phyloP scores from a whole-genome alignment of 495 filamentous ascomycete species.

The Echria macrotheca region DNA sequence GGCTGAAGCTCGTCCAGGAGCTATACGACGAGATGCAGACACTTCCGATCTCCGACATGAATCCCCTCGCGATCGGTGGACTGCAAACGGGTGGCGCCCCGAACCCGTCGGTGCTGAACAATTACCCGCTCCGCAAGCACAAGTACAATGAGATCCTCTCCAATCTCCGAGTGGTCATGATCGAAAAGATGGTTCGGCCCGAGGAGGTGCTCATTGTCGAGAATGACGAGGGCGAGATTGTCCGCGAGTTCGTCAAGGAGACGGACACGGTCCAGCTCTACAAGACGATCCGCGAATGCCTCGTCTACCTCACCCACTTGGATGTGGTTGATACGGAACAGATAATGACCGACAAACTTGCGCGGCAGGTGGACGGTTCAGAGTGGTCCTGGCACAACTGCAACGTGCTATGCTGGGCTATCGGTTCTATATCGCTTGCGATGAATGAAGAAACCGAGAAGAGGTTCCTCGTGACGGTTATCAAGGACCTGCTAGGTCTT shows the following conservation, averaged over 20 bases:
- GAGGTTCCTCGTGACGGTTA: slow-evolving; percentile 94
- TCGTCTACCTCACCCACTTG: slow-evolving; percentile 96
- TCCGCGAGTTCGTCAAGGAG: slow-evolving; percentile 98
- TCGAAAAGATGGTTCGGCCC: slow-evolving; percentile 97
- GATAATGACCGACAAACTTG: slow-evolving; percentile 98
- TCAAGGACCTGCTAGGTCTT: slow-evolving; percentile 95
- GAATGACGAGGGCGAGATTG: slow-evolving; percentile 98
- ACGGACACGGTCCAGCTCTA: slow-evolving; percentile 98
- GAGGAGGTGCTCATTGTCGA: slow-evolving; percentile 99
- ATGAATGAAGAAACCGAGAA: slow-evolving; percentile 99
- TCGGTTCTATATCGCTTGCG: slow-evolving; percentile 94
- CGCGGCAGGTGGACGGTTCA: slow-evolving; percentile 84
- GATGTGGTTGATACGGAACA: slow-evolving; percentile 95
- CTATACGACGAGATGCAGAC: slow-evolving; percentile 98
- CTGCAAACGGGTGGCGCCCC: slow-evolving; percentile 72
- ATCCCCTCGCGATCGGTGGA: slow-evolving; percentile 69
- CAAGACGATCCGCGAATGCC: slow-evolving; percentile 95
- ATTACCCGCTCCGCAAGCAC: slow-evolving; percentile 91
- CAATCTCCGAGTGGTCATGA: slow-evolving; percentile 95
- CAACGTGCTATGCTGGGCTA: slow-evolving; percentile 99
- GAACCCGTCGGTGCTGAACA: slow-evolving; percentile 72
- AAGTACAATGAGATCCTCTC: slow-evolving; percentile 92
- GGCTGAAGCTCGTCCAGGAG: slow-evolving; percentile 97
- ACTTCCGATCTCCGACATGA: slow-evolving; percentile 84
- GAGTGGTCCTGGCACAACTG: slow-evolving; percentile 99